Conservation (phyloP, 352 stramenopile genomes). For the Phytophthora melonis region DNA sequence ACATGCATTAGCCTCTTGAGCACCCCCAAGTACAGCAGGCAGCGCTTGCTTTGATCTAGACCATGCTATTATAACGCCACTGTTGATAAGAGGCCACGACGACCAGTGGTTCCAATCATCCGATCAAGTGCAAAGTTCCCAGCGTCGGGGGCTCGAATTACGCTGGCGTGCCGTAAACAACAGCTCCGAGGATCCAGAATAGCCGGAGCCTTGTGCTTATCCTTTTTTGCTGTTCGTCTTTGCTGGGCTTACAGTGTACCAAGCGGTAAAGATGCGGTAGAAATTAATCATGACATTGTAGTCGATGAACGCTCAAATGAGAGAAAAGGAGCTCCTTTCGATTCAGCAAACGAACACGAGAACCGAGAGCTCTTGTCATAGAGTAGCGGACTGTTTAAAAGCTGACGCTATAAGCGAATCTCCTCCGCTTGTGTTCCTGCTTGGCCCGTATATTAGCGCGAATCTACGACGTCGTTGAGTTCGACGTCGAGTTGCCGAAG, state of each 20-base stretch:
- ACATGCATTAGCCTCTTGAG: too few species aligned
- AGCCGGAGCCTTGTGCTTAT: too few species aligned
- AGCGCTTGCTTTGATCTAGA: not conserved
- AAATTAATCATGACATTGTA: too few species aligned
- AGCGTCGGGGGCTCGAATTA: not conserved
- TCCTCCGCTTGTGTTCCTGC: not conserved
- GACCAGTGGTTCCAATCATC: not conserved
- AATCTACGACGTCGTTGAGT: not conserved
- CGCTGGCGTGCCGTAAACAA: not conserved
- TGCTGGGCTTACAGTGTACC: too few species aligned
- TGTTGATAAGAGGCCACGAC: not conserved
- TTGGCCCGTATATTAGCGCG: not conserved
- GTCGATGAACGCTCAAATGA: too few species aligned
- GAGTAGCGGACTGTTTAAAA: not conserved
- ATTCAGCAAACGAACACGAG: not conserved
- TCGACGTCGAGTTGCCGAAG: not conserved
- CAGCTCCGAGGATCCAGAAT: not conserved
- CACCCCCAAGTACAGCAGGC: too few species aligned
- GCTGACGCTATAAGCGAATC: not conserved
- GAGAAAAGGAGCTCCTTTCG: not conserved
- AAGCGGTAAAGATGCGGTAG: too few species aligned
- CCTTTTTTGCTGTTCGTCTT: too few species aligned
- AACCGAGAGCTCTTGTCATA: not conserved
- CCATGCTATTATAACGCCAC: too few species aligned
- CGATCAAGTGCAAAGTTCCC: not conserved